Evolutionary conservation across 345 rosid genomes (phyloP), one percentile per base, ranked within the genome.

Genomic region (Lagerstroemia speciosa): DNA sequence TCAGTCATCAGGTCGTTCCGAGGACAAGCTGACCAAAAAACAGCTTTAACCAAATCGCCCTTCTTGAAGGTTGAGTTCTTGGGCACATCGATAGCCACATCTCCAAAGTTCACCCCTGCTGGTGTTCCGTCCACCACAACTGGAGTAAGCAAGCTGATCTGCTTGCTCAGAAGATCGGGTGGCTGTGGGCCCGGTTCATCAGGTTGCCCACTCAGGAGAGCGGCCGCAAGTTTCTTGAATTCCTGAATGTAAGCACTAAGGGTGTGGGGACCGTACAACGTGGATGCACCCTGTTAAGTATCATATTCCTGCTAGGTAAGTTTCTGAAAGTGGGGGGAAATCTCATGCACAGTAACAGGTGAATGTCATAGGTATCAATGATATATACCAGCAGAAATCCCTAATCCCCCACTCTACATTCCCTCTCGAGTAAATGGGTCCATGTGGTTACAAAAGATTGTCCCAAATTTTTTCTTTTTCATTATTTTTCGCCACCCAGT

Each of bases 11-110:
- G 84, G 79, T 95, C 98, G 71, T 92, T 95, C 79, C 98, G 81
- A 9, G 97, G 99, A 77, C 97, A 95, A 67, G 90, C 96, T n/a
- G 98, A 86, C 92, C 89, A 88, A 83, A 92, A 95, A 62, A 85
- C 83, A 36, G 88, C 96, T 14, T 82, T 79, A 71, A 90, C 98
- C 9, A 1, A 81, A 79, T 76, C 84, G 9, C 92, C 98, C 72
- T 79, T 83, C 83, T 81, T 84, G 81, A 87, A 86, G 61, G 93
- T 87, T 50, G 88, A 76, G 80, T 90, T 95, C 63, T 75, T 74
- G 20, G 88, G 93, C 75, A 92, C 89, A 73, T 95, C 98, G 2
- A 82, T 46, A 75, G 78, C 83, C 74, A 84, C 81, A 68, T 92
- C 97, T 22, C 99, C 99, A n/a, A 95, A 95, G 45, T 81, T 82